phyloP scores from a whole-genome alignment of 2,329 filamentous ascomycete genomes.

The Fusarium anthophilum region DNA sequence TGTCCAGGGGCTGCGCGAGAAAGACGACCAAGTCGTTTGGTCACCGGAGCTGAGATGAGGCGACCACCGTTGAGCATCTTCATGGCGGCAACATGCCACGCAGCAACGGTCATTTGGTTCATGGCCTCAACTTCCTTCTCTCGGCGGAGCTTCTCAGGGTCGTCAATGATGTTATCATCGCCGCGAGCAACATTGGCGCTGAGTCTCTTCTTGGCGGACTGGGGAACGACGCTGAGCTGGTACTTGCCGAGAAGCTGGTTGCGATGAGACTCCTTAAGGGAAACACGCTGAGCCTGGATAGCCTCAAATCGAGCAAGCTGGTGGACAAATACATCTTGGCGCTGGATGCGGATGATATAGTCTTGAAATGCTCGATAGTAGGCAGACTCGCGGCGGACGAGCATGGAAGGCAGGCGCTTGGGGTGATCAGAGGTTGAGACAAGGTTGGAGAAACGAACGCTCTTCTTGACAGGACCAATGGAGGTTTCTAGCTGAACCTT shows the following conservation, averaged over 20 bases:
- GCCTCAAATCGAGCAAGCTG: slow-evolving; percentile 87
- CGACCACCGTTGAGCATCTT: slow-evolving; percentile 72
- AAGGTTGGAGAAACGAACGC: slow-evolving; percentile 75
- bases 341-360: slow-evolving; percentile 71
- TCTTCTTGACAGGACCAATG: slow-evolving; percentile 68
- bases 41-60: slow-evolving; percentile 70
- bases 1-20: slow-evolving; percentile 58
- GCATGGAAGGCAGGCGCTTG: slow-evolving; percentile 61
- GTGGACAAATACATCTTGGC: slow-evolving; percentile 83
- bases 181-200: slow-evolving; percentile 78
- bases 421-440: slow-evolving; percentile 57
- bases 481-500: slow-evolving; percentile 32
- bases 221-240: slow-evolving; percentile 75
- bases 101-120: slow-evolving; percentile 71
- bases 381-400: slow-evolving; percentile 72
- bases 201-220: slow-evolving; percentile 75
- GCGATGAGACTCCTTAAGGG: slow-evolving; percentile 75
- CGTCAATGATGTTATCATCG: slow-evolving; percentile 70
- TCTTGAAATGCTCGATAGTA: slow-evolving; percentile 91
- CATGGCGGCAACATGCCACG: slow-evolving; percentile 69
- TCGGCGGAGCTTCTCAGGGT: slow-evolving; percentile 69
- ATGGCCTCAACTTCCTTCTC: slow-evolving; percentile 86
- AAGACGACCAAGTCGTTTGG: slow-evolving; percentile 67
- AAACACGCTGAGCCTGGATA: slow-evolving; percentile 83
- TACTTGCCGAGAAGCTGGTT: slow-evolving; percentile 88